Conservation (phyloP, 2,329 filamentous ascomycete species). For the Coleophoma cylindrospora region DNA sequence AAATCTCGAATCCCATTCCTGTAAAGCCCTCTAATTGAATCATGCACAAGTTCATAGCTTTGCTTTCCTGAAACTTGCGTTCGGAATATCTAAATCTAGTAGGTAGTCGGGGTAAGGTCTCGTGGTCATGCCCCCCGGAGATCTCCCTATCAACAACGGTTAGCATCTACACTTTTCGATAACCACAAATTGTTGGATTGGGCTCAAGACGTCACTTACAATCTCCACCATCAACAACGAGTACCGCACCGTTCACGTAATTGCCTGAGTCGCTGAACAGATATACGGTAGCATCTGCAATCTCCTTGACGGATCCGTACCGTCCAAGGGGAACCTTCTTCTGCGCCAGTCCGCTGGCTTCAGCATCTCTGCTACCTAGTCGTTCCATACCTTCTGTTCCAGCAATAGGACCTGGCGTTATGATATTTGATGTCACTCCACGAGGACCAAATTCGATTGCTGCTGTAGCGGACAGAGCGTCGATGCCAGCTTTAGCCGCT, state of each 20-base stretch:
- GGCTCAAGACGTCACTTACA: conserved; percentile 4
- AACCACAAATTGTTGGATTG: no score
- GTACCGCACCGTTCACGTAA: conserved; percentile 76
- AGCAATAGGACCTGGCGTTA: conserved; percentile 81
- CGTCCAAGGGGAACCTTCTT: conserved; percentile 66
- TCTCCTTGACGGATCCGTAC: conserved; percentile 76
- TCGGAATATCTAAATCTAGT: not conserved
- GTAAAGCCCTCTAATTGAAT: no score
- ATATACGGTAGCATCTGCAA: conserved; percentile 88
- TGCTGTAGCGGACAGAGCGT: conserved; percentile 74
- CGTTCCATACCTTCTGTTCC: conserved; percentile 78
- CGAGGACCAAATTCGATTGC: conserved; percentile 86
- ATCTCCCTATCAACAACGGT: not conserved
- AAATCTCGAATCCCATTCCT: no score
- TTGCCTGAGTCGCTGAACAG: conserved; percentile 81
- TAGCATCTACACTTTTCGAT: no score
- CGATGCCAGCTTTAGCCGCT: conserved; percentile 86
- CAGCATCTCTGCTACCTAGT: conserved; percentile 31
- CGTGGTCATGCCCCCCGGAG: not conserved
- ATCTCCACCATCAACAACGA: conserved; percentile 63
- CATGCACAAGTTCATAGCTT: not conserved
- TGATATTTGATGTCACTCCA: conserved; percentile 82
- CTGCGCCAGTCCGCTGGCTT: conserved; percentile 14
- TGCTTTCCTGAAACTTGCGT: not conserved
- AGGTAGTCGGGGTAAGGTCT: not conserved